Evolutionary conservation across 345 rosid species (phyloP), one percentile per base, ranked within the genome.

Genomic region (Combretum micranthum): DNA sequence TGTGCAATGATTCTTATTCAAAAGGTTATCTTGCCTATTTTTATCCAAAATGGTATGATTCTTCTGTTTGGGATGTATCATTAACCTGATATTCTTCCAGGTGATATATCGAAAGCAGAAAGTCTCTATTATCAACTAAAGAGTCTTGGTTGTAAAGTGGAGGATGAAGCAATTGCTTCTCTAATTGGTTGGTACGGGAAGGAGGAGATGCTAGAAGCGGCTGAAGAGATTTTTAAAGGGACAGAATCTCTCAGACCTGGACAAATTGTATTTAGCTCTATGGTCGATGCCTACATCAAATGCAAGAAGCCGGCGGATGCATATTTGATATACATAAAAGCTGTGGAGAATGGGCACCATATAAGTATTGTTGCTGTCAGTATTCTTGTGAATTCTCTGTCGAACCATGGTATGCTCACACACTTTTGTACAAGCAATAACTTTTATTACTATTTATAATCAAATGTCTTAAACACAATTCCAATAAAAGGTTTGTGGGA

Each of bases 311-410:
- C 80, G 47, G 79, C 75, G 62, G 82, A 73, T 43, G 89, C 87
- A 44, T 76, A 74, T 76, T 70, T 25, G 10, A 77, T 86, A 55
- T 86, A 82, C 68, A 72, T 62, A 67, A 83, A 80, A 63, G 74
- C 78, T 63, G 68, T 60, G 32, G 59, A 60, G 51, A 74, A 55
- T 51, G 85, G 77, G 46, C 68, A 65, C 45, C 60, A 72, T 64
- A 72, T 68, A 19, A 80, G 75, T 56, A 77, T 84, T 66, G 81
- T 89, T 69, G 68, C 83, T 51, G 56, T 83, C 57, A 76, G 95
- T 78, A 77, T 79, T 42, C 67, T 82, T 43, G 97, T 86, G 69
- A 82, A 86, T 69, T 75, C 87, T 47, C 66, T 89, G 67, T 75
- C 95, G 53, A 76, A 73, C 58, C 64, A 50, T 60, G 90, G 97